phyloP scores from a whole-genome alignment of 2,329 filamentous ascomycete genomes.

The Acrodontium crateriforme region DNA sequence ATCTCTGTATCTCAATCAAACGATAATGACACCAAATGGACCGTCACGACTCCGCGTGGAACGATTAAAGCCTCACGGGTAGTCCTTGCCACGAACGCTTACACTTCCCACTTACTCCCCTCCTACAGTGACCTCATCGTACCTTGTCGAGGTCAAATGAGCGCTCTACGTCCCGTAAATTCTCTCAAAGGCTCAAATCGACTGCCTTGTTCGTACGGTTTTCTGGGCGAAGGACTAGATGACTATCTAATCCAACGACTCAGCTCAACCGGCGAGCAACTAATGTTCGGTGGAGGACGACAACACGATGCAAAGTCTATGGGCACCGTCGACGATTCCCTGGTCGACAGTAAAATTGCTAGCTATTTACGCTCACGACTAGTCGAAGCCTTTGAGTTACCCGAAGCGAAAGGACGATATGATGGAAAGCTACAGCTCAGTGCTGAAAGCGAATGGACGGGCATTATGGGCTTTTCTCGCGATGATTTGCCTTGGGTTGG shows the following conservation, averaged over 20 bases:
- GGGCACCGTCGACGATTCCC: conserved; percentile 46
- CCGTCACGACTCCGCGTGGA: conserved; percentile 56
- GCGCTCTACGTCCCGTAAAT: conserved; percentile 46
- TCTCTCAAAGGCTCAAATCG: conserved; percentile 18
- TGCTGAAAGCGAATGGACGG: conserved; percentile 50
- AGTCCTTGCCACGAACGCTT: conserved; percentile 70
- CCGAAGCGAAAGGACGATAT: conserved; percentile 14
- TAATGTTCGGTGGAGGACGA: conserved; percentile 61
- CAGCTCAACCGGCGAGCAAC: conserved; percentile 34
- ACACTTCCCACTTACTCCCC: conserved; percentile 64
- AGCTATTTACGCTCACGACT: conserved; percentile 39
- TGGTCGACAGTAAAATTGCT: conserved; percentile 42
- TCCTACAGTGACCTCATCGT: conserved; percentile 57
- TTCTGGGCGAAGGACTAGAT: conserved; percentile 46
- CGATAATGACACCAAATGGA: conserved; percentile 33
- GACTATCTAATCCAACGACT: conserved; percentile 65
- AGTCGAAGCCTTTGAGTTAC: conserved; percentile 21
- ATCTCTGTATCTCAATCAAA: conserved; percentile 17
- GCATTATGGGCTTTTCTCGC: conserved; percentile 63
- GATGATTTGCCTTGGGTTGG: conserved; percentile 62
- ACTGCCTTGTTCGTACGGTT: conserved; percentile 49
- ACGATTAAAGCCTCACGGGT: conserved; percentile 47
- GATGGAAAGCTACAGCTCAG: conserved; percentile 28
- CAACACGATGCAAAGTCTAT: conserved; percentile 40
- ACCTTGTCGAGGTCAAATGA: conserved; percentile 63